phyloP scores from a whole-genome alignment of 352 stramenopile species.

The Phytopythium sindhum region DNA sequence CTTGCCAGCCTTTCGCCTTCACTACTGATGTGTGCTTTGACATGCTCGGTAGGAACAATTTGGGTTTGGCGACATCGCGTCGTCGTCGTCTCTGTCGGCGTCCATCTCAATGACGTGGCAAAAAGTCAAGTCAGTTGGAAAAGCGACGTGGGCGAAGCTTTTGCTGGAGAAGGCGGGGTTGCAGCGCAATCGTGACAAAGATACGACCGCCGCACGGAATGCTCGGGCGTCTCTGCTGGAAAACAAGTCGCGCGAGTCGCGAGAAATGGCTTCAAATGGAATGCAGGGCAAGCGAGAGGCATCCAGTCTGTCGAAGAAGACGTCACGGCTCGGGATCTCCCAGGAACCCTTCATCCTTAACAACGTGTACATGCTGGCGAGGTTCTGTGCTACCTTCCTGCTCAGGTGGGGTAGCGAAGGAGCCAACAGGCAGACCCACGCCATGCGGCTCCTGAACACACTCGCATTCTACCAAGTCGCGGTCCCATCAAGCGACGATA shows the following conservation, averaged over 20 bases:
- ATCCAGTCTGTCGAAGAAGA: slow-evolving; percentile 17
- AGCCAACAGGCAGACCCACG: slow-evolving; percentile 31
- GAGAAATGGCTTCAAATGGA: slow-evolving; percentile 26
- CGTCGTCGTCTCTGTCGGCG: slow-evolving; percentile 34
- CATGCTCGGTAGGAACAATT: slow-evolving; percentile 56
- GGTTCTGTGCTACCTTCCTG: slow-evolving; percentile 49
- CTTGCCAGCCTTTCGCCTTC: neutral
- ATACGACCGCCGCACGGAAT: slow-evolving; percentile 3
- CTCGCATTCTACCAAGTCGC: slow-evolving; percentile 50
- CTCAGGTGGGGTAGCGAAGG: slow-evolving; percentile 50
- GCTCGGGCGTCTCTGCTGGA: slow-evolving; percentile 14
- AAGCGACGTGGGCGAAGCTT: slow-evolving; percentile 45
- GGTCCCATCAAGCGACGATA: slow-evolving; percentile 7
- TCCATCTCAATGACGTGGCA: slow-evolving; percentile 57
- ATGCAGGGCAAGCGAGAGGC: slow-evolving; percentile 5
- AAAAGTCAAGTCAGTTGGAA: slow-evolving; percentile 54
- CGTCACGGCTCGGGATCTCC: slow-evolving; percentile 11
- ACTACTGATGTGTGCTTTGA: neutral
- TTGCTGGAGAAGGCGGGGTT: slow-evolving; percentile 55
- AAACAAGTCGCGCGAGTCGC: slow-evolving; percentile 40
- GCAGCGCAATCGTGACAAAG: slow-evolving; percentile 20
- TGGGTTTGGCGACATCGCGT: slow-evolving; percentile 72
- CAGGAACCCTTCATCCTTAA: slow-evolving; percentile 40
- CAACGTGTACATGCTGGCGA: slow-evolving; percentile 39
- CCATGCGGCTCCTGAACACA: slow-evolving; percentile 56